Conservation (phyloP, 2,329 filamentous ascomycete species). For the Aaosphaeria pasadenensis region DNA sequence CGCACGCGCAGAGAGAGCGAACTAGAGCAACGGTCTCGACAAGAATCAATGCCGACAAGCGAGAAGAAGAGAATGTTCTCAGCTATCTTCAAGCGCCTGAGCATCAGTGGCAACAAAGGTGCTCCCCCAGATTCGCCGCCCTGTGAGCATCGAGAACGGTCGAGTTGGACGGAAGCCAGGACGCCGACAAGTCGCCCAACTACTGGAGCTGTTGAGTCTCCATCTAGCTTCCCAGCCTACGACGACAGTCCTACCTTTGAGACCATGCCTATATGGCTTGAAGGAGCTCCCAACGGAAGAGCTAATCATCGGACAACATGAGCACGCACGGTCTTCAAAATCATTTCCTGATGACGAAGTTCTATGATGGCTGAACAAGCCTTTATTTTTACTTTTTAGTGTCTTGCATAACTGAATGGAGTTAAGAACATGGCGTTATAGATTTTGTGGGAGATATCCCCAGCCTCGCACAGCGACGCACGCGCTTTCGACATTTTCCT, state of each 20-base stretch:
- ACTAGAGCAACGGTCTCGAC: conserved; percentile 17
- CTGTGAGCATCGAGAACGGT: conserved; percentile 28
- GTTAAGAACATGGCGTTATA: too few species aligned
- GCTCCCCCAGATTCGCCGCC: conserved; percentile 19
- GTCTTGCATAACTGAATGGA: too few species aligned
- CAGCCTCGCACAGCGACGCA: too few species aligned
- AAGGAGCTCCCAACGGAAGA: neutral
- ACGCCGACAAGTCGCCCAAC: neutral
- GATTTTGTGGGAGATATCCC: too few species aligned
- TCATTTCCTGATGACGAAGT: too few species aligned
- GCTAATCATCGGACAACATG: neutral
- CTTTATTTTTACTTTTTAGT: too few species aligned
- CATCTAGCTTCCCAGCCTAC: neutral
- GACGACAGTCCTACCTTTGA: conserved; percentile 1
- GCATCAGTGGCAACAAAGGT: conserved; percentile 7
- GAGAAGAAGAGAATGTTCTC: conserved; percentile 16
- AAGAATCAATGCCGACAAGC: conserved; percentile 11
- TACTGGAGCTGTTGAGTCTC: neutral
- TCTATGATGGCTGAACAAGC: too few species aligned
- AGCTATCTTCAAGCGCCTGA: conserved; percentile 6
- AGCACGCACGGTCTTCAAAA: too few species aligned
- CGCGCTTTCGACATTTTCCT: too few species aligned
- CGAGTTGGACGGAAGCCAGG: conserved; percentile 26
- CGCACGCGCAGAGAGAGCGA: conserved; percentile 21
- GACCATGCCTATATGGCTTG: conserved; percentile 1